Evolutionary conservation across 768 basidiomycete genomes (phyloP).

Genomic region (Tylopilus balloui): DNA sequence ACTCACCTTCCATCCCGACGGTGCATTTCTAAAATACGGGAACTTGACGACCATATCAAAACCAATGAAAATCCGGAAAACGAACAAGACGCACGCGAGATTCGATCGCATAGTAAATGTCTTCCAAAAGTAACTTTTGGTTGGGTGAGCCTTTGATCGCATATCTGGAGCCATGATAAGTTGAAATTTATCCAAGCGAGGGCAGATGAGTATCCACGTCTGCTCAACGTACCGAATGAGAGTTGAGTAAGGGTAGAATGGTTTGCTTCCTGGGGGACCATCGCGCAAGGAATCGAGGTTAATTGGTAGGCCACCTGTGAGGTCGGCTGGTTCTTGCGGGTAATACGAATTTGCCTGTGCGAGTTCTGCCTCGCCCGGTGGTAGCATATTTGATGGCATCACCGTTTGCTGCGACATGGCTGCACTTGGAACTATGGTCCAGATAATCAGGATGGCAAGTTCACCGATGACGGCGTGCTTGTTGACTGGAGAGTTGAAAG

Average conservation of each 20-base stretch:
- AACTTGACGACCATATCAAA: constrained; percentile 48
- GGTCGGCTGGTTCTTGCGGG: constrained; percentile 72
- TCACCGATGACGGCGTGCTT: constrained; percentile 18
- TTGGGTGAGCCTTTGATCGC: constrained; percentile 90
- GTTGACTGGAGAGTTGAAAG: constrained; percentile 25
- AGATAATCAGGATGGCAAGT: constrained; percentile 10
- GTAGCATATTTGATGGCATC: constrained; percentile 60
- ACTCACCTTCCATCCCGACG: constrained; percentile 89
- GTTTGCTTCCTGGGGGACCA: constrained; percentile 84
- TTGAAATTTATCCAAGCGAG: not conserved
- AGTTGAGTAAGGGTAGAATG: constrained; percentile 88
- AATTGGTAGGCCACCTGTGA: constrained; percentile 80
- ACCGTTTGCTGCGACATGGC: constrained; percentile 53
- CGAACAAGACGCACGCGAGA: constrained; percentile 57
- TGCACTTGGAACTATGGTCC: constrained; percentile 1
- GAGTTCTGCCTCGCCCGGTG: constrained; percentile 51
- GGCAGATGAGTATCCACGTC: not conserved
- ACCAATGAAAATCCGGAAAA: not conserved
- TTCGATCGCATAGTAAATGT: constrained; percentile 90
- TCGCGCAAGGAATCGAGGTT: constrained; percentile 84
- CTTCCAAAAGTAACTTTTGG: constrained; percentile 79
- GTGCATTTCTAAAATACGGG: constrained; percentile 83
- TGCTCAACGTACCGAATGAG: constrained; percentile 67
- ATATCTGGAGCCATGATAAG: constrained; percentile 47
- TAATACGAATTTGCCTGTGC: constrained; percentile 56